phyloP scores from a whole-genome alignment of 768 basidiomycete genomes.

The Xerocomellus dryophilus region DNA sequence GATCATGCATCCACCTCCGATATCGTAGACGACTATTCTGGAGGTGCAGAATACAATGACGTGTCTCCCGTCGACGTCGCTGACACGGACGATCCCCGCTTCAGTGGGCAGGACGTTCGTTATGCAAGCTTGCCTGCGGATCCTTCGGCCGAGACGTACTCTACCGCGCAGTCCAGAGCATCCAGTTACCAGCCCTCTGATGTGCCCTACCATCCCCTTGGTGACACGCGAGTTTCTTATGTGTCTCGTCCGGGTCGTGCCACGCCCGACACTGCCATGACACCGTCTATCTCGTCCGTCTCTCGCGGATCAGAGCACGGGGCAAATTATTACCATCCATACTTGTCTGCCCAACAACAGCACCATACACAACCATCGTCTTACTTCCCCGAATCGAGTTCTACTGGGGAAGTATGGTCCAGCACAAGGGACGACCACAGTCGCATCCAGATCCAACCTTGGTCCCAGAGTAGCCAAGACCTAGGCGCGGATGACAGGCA shows the following conservation, averaged over 20 bases:
- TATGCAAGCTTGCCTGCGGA: constrained; percentile 25
- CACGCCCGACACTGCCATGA: constrained; percentile 26
- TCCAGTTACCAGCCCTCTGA: constrained; percentile 28
- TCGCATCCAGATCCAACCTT: constrained; percentile 21
- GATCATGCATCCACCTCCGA: constrained; percentile 34
- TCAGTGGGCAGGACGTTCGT: constrained; percentile 17
- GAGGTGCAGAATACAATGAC: constrained; percentile 35
- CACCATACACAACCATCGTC: constrained; percentile 21
- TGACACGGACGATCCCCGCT: constrained; percentile 23
- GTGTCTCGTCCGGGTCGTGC: constrained; percentile 25
- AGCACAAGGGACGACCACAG: constrained; percentile 22
- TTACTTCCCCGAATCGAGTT: constrained; percentile 23
- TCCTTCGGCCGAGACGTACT: constrained; percentile 11
- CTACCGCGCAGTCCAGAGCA: constrained; percentile 14
- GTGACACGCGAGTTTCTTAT: constrained; percentile 28
- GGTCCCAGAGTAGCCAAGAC: constrained; percentile 28
- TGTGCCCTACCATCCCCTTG: constrained; percentile 22
- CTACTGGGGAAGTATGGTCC: constrained; percentile 22
- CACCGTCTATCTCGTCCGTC: constrained; percentile 21
- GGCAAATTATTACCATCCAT: constrained; percentile 25
- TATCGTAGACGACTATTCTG: constrained; percentile 30
- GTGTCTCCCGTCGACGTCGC: constrained; percentile 38
- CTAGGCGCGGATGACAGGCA: constrained; percentile 25
- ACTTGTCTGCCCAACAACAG: constrained; percentile 24
- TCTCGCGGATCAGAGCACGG: constrained; percentile 27